phyloP scores from a whole-genome alignment of 257 asterid species.

The Ajuga chamaepitys region DNA sequence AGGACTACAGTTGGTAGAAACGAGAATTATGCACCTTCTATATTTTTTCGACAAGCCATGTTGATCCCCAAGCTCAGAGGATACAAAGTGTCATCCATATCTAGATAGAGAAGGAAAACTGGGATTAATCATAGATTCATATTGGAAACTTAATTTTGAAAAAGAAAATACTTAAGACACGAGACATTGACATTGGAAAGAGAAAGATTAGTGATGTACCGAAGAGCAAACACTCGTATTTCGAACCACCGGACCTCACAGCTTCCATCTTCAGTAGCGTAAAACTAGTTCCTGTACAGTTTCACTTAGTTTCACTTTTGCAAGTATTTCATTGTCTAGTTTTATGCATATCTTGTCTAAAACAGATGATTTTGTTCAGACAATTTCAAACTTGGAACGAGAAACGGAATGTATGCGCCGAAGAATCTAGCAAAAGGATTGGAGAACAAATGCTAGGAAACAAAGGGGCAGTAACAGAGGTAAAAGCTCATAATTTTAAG shows the following conservation, averaged over 20 bases:
- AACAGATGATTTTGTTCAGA: neutral
- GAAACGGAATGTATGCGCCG: neutral
- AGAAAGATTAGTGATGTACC: conserved; percentile 32
- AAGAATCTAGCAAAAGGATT: conserved; percentile 1
- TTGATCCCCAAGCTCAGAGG: conserved; percentile 81
- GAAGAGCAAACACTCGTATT: conserved; percentile 56
- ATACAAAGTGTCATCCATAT: conserved; percentile 88
- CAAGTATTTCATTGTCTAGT: conserved; percentile 6
- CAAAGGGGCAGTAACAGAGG: neutral
- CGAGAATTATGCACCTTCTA: conserved; percentile 46
- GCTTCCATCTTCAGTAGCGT: conserved; percentile 47
- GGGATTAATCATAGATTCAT: neutral
- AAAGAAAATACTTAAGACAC: neutral
- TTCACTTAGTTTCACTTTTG: neutral
- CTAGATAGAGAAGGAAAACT: conserved; percentile 28
- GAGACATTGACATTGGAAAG: neutral
- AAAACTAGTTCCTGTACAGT: conserved; percentile 1
- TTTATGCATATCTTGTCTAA: neutral
- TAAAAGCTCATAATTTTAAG: too few relatives aligned
- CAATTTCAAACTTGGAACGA: neutral
- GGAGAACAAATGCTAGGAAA: neutral
- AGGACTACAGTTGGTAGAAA: neutral
- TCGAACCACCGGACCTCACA: conserved; percentile 26
- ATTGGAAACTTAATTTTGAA: neutral
- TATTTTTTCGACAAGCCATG: conserved; percentile 71